phyloP scores from a whole-genome alignment of 768 basidiomycete species.

The Flagelloscypha sp. region DNA sequence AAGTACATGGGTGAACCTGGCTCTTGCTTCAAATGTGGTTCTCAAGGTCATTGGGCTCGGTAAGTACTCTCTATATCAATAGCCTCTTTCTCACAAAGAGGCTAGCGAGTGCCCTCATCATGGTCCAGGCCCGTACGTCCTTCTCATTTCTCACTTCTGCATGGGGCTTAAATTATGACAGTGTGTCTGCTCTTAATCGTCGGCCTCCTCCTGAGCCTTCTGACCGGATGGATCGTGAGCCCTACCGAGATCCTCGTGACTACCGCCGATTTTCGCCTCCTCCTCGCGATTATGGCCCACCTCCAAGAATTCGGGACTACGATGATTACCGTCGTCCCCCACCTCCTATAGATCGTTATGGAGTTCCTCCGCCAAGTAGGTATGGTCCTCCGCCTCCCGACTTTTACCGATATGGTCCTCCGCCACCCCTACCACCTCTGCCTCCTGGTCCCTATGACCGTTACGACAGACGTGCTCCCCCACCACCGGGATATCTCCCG shows the following conservation, averaged over 20 bases:
- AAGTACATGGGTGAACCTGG: constrained; percentile 82
- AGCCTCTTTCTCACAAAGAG: constrained; percentile 36
- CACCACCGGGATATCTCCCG: constrained; percentile 38
- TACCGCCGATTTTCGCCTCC: constrained; percentile 49
- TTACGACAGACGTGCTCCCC: constrained; percentile 41
- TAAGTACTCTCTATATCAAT: constrained; percentile 54
- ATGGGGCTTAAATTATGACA: no score
- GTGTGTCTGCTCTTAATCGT: no score
- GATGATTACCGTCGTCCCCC: constrained; percentile 57
- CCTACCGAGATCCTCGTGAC: constrained; percentile 63
- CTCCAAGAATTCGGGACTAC: constrained; percentile 47
- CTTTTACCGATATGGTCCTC: constrained; percentile 42
- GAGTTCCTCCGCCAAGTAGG: no score
- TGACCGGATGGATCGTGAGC: constrained; percentile 9
- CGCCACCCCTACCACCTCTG: constrained; percentile 37
- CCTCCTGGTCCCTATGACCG: constrained; percentile 54
- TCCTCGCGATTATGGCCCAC: no score
- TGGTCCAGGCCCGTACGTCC: no score
- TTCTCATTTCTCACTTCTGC: no score
- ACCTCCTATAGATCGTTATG: constrained; percentile 43
- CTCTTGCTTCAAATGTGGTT: constrained; percentile 82
- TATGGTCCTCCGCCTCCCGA: constrained; percentile 38
- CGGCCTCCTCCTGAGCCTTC: no score
- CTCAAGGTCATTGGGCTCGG: constrained; percentile 88
- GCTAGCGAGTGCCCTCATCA: no score